These are phyloP conservation scores for Dittrichia graveolens DNA, from an alignment of 129 eudicot species.

Conservation along the genomic window DNA sequence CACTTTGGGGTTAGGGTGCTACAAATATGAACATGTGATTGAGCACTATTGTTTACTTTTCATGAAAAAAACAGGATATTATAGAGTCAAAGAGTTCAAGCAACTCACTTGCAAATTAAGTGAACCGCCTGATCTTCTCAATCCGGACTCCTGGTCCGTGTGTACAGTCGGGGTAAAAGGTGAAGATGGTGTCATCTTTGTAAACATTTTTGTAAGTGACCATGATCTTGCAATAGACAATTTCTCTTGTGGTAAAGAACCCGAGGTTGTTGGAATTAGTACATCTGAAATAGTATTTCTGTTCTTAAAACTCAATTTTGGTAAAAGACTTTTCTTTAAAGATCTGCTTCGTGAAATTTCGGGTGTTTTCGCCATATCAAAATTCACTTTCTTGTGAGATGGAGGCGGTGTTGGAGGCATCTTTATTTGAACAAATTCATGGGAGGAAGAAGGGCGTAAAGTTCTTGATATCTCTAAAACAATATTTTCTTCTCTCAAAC, in stretches of 20 bases:
- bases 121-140: slow-evolving; percentile 45
- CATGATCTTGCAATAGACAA: slow-evolving; percentile 59
- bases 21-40: slow-evolving; percentile 4
- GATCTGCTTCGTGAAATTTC: slow-evolving; percentile 49
- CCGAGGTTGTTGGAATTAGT: slow-evolving; percentile 36
- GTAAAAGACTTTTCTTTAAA: slow-evolving; percentile 51
- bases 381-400: slow-evolving; percentile 71
- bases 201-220: slow-evolving; percentile 78
- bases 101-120: slow-evolving; percentile 50
- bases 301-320: slow-evolving; percentile 49
- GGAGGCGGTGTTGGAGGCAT: slow-evolving; percentile 51
- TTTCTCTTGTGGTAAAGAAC: slow-evolving; percentile 50
- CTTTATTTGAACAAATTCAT: slow-evolving; percentile 61
- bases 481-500: slow-evolving; percentile 50
- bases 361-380: slow-evolving; percentile 37
- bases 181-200: slow-evolving; percentile 63
- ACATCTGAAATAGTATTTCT: slow-evolving; percentile 45
- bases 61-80: slow-evolving; percentile 12
- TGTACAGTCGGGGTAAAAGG: slow-evolving; percentile 51
- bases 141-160: slow-evolving; percentile 43
- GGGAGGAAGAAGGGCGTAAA: slow-evolving; percentile 45
- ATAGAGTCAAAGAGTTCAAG: neutral
- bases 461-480: slow-evolving; percentile 58
- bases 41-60: neutral
- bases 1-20: too few relatives aligned